Conservation (phyloP, 495 filamentous ascomycete genomes). For the Aspergillus heteromorphus region DNA sequence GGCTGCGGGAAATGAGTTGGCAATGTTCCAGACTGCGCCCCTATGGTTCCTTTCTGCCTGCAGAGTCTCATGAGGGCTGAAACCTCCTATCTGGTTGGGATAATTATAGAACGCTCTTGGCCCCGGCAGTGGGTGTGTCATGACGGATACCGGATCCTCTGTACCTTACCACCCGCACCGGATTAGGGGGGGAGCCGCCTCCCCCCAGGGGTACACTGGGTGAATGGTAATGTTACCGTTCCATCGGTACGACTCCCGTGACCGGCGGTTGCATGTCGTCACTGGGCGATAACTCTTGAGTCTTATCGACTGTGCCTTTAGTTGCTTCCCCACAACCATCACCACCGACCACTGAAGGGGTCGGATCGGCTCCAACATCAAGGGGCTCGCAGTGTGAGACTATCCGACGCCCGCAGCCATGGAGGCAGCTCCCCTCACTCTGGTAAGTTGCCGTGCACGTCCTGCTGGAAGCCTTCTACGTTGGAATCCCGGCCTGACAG, state of each 20-base stretch:
- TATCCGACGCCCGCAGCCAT: constrained; percentile 28
- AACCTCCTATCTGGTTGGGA: neutral
- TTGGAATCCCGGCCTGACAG: constrained; percentile 13
- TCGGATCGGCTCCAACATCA: neutral
- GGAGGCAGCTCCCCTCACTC: constrained; percentile 57
- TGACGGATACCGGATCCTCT: neutral
- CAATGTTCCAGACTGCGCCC: neutral
- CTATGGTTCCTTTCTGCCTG: neutral
- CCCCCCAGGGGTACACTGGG: neutral
- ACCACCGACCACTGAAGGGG: neutral
- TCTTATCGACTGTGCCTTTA: too few relatives aligned
- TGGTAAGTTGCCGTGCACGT: constrained; percentile 34
- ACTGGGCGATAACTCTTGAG: neutral
- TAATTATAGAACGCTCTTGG: neutral
- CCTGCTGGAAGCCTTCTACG: neutral
- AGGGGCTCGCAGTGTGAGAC: neutral
- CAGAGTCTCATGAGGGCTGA: neutral
- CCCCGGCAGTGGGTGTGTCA: too few relatives aligned
- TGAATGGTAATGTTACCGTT: constrained; percentile 15
- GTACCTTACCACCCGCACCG: neutral
- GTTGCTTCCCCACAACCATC: neutral
- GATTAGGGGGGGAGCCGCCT: neutral
- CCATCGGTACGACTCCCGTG: neutral
- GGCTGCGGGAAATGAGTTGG: neutral
- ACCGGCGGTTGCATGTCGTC: constrained; percentile 2